A percentile compares a stretch with the other conserved stretches of the same genome.
Conservation (phyloP, 2,329 filamentous ascomycete genomes). For the Sclerotiophoma versabilis region DNA sequence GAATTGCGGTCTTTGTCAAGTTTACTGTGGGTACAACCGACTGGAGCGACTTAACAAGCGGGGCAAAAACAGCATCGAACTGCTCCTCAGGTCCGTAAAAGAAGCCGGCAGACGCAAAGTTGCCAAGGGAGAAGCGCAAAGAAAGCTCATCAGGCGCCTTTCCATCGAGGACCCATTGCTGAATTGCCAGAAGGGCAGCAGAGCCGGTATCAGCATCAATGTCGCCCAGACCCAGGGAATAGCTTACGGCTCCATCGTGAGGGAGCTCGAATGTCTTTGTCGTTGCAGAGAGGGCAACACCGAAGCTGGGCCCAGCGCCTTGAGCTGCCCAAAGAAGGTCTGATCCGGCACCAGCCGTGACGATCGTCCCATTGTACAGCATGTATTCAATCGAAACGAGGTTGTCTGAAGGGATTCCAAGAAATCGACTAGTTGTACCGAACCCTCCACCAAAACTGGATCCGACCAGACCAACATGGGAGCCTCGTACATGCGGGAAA, state of each 20-base stretch:
- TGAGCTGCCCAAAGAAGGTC: slow-evolving; percentile 23
- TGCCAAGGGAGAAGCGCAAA: slow-evolving; percentile 20
- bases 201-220: neutral
- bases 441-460: slow-evolving; percentile 19
- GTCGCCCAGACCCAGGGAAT: slow-evolving; percentile 11
- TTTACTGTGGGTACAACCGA: slow-evolving; percentile 6
- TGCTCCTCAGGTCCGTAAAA: slow-evolving; percentile 20
- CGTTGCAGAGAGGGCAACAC: slow-evolving; percentile 18
- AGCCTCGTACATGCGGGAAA: slow-evolving; percentile 20
- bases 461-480: slow-evolving; percentile 17
- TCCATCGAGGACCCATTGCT: slow-evolving; percentile 20
- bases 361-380: slow-evolving; percentile 19
- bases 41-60: slow-evolving; percentile 17
- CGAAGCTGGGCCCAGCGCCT: slow-evolving; percentile 20
- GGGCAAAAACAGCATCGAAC: slow-evolving; percentile 20
- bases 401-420: slow-evolving; percentile 17
- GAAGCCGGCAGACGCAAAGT: slow-evolving; percentile 18
- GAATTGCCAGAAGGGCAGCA: slow-evolving; percentile 21
- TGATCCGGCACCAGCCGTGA: slow-evolving; percentile 14
- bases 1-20: slow-evolving; percentile 17
- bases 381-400: slow-evolving; percentile 21
- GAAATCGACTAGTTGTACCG: slow-evolving; percentile 18
- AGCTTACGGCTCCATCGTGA: slow-evolving; percentile 15
- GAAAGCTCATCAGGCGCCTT: slow-evolving; percentile 22
- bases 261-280: slow-evolving; percentile 16